Conservation (phyloP, 108 stramenopile species). For the Conticribra guillardii region DNA sequence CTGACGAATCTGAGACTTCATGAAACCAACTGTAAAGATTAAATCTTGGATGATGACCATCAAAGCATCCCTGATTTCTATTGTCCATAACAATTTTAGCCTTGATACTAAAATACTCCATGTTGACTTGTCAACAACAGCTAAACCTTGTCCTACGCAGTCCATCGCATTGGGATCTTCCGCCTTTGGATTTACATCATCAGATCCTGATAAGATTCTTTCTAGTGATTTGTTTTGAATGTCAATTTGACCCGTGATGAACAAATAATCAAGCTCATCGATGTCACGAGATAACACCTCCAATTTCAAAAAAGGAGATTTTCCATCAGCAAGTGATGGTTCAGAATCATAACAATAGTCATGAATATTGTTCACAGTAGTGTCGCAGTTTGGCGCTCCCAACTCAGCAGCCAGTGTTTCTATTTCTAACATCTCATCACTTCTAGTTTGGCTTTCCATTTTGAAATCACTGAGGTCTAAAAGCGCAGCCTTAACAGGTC, state of each 20-base stretch:
- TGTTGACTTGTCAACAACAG: constrained; percentile 39
- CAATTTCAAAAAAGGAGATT: constrained; percentile 37
- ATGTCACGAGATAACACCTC: constrained; percentile 36
- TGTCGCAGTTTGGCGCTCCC: constrained; percentile 4
- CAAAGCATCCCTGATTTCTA: constrained; percentile 56
- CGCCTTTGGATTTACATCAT: not conserved
- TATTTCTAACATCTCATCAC: constrained; percentile 11
- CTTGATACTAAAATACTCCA: constrained; percentile 57
- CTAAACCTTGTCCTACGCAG: constrained; percentile 17
- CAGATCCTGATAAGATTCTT: constrained; percentile 34
- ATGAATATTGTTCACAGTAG: not conserved
- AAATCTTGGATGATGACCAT: constrained; percentile 53
- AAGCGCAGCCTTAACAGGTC: constrained; percentile 51
- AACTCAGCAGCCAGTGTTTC: constrained; percentile 25
- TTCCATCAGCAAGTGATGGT: not conserved
- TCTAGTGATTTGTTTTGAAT: constrained; percentile 50
- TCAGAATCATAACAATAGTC: not conserved
- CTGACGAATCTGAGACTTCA: constrained; percentile 50
- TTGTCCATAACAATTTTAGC: constrained; percentile 54
- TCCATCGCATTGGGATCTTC: constrained; percentile 16
- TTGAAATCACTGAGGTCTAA: constrained; percentile 45
- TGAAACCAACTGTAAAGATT: constrained; percentile 49
- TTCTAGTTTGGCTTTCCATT: constrained; percentile 4
- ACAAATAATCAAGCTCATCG: constrained; percentile 51
- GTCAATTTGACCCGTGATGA: constrained; percentile 46